Evolutionary conservation across 2,329 filamentous ascomycete species (phyloP).

Genomic region (Phialophora verrucosa): DNA sequence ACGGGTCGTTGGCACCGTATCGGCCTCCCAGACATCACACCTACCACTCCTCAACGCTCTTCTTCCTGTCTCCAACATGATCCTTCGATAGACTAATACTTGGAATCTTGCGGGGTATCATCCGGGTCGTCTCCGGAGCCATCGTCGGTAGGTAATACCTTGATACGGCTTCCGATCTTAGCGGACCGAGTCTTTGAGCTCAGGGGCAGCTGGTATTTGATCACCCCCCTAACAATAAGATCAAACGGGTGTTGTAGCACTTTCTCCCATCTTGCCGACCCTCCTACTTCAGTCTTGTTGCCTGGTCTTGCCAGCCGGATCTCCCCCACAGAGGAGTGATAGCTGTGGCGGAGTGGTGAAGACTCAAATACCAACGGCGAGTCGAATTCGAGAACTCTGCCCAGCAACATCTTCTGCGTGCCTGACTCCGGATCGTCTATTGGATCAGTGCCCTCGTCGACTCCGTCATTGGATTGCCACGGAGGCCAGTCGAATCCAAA

Average conservation of each 20-base stretch:
- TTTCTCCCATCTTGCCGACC: constrained; percentile 84
- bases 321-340: constrained; percentile 77
- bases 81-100: not conserved
- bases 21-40: not conserved
- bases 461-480: constrained; percentile 42
- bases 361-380: constrained; percentile 88
- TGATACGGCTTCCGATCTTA: constrained; percentile 51
- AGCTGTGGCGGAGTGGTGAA: constrained; percentile 78
- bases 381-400: constrained; percentile 84
- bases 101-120: not conserved
- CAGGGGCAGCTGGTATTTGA: constrained; percentile 77
- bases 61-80: not conserved
- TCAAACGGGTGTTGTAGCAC: constrained; percentile 93
- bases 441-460: constrained; percentile 66
- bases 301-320: constrained; percentile 82
- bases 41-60: too few relatives aligned
- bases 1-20: not conserved
- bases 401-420: constrained; percentile 87
- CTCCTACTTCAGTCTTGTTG: constrained; percentile 82
- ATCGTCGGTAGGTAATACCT: constrained; percentile 48
- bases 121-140: constrained; percentile 32
- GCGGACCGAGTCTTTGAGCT: constrained; percentile 61
- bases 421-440: constrained; percentile 66
- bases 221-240: constrained; percentile 84
- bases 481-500: constrained; percentile 33